Conservation (phyloP, 306 rosid species). For the Elaeagnus macrophylla region DNA sequence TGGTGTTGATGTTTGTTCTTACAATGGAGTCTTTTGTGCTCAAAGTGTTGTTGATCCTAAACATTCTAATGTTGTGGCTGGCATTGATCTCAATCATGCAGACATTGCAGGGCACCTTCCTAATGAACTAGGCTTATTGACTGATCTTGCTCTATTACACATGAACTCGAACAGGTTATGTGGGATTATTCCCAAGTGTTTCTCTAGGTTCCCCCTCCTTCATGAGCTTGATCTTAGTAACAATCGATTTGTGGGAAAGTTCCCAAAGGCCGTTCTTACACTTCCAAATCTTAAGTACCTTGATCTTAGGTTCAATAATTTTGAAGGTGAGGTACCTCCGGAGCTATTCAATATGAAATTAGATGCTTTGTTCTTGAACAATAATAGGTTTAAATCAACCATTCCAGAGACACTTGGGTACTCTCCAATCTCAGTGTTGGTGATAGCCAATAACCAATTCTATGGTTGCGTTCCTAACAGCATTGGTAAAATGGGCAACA, state of each 20-base stretch:
- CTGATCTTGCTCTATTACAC: slow-evolving; percentile 22
- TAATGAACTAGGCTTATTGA: slow-evolving; percentile 19
- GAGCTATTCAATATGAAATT: slow-evolving; percentile 18
- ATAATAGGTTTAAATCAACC: slow-evolving; percentile 46
- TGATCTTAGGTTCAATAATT: slow-evolving; percentile 22
- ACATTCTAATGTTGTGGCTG: slow-evolving; percentile 14
- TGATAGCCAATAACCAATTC: slow-evolving; percentile 44
- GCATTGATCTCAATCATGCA: slow-evolving; percentile 22
- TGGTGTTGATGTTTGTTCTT: slow-evolving; percentile 21
- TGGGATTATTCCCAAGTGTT: slow-evolving; percentile 23
- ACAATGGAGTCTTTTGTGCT: slow-evolving; percentile 23
- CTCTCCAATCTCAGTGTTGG: slow-evolving; percentile 43
- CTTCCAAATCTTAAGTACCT: slow-evolving; percentile 18
- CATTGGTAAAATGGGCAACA: slow-evolving; percentile 45
- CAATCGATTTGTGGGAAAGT: slow-evolving; percentile 21
- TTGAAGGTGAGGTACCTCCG: slow-evolving; percentile 19
- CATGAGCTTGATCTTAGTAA: slow-evolving; percentile 22
- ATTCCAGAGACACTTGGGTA: slow-evolving; percentile 48
- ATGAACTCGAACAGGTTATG: slow-evolving; percentile 26
- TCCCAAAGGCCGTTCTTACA: slow-evolving; percentile 11
- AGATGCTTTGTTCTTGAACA: slow-evolving; percentile 54
- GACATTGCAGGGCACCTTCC: slow-evolving; percentile 36
- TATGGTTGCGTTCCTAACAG: slow-evolving; percentile 51
- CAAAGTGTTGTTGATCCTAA: slow-evolving; percentile 13
- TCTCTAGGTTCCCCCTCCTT: slow-evolving; percentile 14